Base-by-base conservation (phyloP, 78 protist species). In the Capsaspora owczarzaki region DNA sequence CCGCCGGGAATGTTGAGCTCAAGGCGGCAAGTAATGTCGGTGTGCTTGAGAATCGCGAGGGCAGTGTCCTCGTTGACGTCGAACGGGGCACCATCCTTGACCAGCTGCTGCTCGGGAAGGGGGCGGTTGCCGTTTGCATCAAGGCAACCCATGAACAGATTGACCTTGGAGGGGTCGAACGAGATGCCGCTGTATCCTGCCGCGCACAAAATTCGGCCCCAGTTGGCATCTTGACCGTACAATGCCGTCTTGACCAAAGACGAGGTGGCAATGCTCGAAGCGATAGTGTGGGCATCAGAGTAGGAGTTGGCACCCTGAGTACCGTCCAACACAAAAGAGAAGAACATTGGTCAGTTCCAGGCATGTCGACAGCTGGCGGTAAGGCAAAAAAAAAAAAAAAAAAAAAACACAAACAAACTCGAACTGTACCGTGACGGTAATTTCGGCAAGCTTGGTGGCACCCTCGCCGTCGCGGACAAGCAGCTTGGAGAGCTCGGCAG, bases 121-220 rank as follows among this genome's bases (percentile, higher is more conserved):
- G 33, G 49, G 19, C 41, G 42, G 1, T n/a, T 5, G 35, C 1
- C 74, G 37, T 10, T 1, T 51, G n/a, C 8, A 14, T 19, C 4
- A 3, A 51, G 29, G 61, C 29, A 3, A 29, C 81, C 33, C 33
- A 77, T 23, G 35, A 29, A 42, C 31, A 77, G 27, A 8, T 79
- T 25, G 23, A 88, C 87, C 10, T 79, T 80, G 44, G 38, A 25
- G n/a, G 83, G 84, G 49, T 44, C 60, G 37, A 85, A 31, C 41
- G 80, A 43, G 63, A 78, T 85, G 27, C 92, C 92, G 71, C 87
- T 76, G 85, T 83, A 83, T 29, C 92, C 92, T 56, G 72, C 82
- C 0, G 92, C 92, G 38, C 88, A 85, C 35, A 88, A 76, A n/a
- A 88, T 85, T 43, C 92, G 84, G 37, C 92, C 92, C 89, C 88